Percentiles rank a stretch among this genome's conserved stretches.
These are phyloP conservation scores for Thalassiosira sp. DNA, from an alignment of 352 stramenopile species.

Conservation along the genomic window DNA sequence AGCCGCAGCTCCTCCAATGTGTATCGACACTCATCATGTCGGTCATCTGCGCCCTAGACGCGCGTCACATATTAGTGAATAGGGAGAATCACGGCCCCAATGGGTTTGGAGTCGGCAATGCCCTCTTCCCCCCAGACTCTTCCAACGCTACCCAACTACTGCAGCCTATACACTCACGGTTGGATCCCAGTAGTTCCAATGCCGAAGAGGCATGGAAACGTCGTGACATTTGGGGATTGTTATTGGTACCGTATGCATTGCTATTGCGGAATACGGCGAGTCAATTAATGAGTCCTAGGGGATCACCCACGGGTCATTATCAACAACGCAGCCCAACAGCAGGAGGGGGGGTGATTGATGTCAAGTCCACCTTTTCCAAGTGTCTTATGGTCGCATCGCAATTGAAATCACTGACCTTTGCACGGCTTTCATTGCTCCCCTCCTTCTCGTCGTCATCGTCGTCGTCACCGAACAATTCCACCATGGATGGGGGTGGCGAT, in stretches of 20 bases:
- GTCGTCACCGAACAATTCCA: no score
- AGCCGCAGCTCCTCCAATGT: slow-evolving; percentile 64
- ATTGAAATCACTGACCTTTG: slow-evolving; percentile 77
- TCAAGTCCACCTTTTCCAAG: slow-evolving; percentile 53
- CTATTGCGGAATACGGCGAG: slow-evolving; percentile 47
- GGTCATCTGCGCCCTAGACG: slow-evolving; percentile 62
- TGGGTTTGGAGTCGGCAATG: slow-evolving; percentile 71
- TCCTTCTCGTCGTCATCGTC: slow-evolving; percentile 21
- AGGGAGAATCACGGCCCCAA: slow-evolving; percentile 59
- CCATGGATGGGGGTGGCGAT: no score
- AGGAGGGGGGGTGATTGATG: slow-evolving; percentile 33
- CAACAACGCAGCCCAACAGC: not conserved
- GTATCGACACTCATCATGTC: slow-evolving; percentile 60
- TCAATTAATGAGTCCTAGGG: slow-evolving; percentile 36
- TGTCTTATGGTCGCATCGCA: slow-evolving; percentile 61
- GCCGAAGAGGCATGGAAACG: slow-evolving; percentile 60
- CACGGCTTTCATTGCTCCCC: slow-evolving; percentile 66
- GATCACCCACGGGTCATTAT: slow-evolving; percentile 4
- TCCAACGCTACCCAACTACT: slow-evolving; percentile 9
- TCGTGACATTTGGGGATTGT: slow-evolving; percentile 69
- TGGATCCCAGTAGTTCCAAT: slow-evolving; percentile 44
- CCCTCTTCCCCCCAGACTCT: slow-evolving; percentile 49
- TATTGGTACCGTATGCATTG: slow-evolving; percentile 65
- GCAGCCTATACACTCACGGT: slow-evolving; percentile 51
- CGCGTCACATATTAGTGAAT: slow-evolving; percentile 59